Evolutionary conservation across 352 stramenopile species (phyloP), one percentile per base, ranked within the genome.

Genomic region (Pythium oligandrum): DNA sequence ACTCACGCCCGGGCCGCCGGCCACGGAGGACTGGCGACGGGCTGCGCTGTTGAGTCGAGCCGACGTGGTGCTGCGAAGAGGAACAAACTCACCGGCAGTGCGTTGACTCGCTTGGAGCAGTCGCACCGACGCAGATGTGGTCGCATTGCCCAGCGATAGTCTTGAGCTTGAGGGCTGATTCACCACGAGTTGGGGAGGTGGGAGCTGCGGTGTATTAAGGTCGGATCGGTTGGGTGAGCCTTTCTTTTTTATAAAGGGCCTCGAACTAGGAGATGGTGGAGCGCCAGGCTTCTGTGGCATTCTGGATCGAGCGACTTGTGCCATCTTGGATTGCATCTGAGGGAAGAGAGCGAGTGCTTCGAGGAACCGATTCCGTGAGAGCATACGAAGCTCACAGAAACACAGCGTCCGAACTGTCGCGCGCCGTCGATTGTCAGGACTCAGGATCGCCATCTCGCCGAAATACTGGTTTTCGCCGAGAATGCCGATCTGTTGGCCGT

Each of bases 381-480:
- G 68, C 72, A 82, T 79, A 2, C 78, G 75, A 17, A 89, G 57
- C 45, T 89, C 75, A 42, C 78, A 89, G 53, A 89, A 89, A 63
- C 78, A 89, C 37, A 82, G 50, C 31, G 74, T 88, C n/a, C 78
- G 67, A 7, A 89, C 78, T 1, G 76, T 86, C 4, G 78, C 78
- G 10, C 72, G 79, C 2, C 76, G 68, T 11, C 70, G 64, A 40
- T 78, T 83, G 40, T 87, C 75, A 2, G 70, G 51, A 40, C 75
- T 89, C 33, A 89, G 45, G 48, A 89, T 89, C 34, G 76, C 78
- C 75, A 89, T 86, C 46, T 89, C 78, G 5, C 78, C 78, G 58
- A 89, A 89, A 54, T 89, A 88, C 56, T 89, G 78, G 56, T 89
- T 89, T 46, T 88, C 71, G 0, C 78, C 76, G 1, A 89, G 46